Base-by-base conservation (phyloP, 345 rosid species). In the Xanthoceras sorbifolium region DNA sequence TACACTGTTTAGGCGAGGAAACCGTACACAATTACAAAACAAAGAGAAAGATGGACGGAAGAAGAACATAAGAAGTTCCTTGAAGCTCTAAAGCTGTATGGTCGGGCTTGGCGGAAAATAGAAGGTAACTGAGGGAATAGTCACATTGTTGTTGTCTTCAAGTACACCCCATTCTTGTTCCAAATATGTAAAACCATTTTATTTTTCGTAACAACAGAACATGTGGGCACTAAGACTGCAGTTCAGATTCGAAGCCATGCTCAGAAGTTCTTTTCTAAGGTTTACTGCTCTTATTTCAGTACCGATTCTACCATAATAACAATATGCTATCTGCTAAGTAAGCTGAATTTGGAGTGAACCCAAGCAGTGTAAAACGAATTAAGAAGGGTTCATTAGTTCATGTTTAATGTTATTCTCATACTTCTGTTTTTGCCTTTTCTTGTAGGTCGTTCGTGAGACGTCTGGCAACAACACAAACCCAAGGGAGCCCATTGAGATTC, bases 171-270 rank as follows among this genome's bases (percentile, higher is more conserved):
- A 3, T 20, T 14, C 12, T 9, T 46, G 40, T 18, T 17, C 32
- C n/a, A 28, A 22, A 62, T 14, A 50, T 52, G n/a, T 69, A 57
- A 74, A 70, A 9, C 46, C 57, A 46, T 10, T 62, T 61, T 44
- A n/a, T 79, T 80, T 74, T 76, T 57, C 57, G 11, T 57, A 57
- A 57, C 34, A 72, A 78, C 91, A 93, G 98, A 90, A 83, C 92
- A 87, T 72, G 87, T 90, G 29, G 97, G 91, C 63, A 77, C 94
- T 75, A 93, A 93, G 87, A 90, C 94, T 66, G 94, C 98, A 3
- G 94, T 93, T 77, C 97, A 93, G 86, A 93, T 93, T 76, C 91
- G 97, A 83, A 93, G 97, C 85, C 97, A 93, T 86, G 97, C 98
- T 83, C 98, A 93, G 88, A 93, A 93, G 78, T 90, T 90, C 78